Evolutionary conservation across 148 eudicot genomes (phyloP), one percentile per base, ranked within the genome.

Genomic region (Spergularia marina): DNA sequence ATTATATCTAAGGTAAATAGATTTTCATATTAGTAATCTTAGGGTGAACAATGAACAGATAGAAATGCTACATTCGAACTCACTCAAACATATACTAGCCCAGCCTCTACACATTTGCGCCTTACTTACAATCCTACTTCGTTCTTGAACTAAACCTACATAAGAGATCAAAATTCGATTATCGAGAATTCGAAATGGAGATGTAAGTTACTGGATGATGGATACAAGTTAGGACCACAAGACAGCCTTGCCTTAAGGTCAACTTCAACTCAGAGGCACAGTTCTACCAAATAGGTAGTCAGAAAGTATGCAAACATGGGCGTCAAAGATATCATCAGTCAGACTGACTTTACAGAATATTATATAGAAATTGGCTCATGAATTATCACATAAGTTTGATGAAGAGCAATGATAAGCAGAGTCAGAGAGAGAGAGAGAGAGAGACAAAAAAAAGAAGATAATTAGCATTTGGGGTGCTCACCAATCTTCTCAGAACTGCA

Each of bases 401-500:
- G 21, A 52, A 53, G 56, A 52, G 25, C 58, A 23, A n/a, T 10
- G 0, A 44, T 44, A 41, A 41, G 8, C 6, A 7, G 44, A 7
- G 8, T 4, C 44, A 41, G 8, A 5, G 44, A 41, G 8, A 41
- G 44, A 41, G 1, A 44, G 0, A 4, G 4, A 1, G 39, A 52
- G 34, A 56, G 41, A 15, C 5, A 1, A 52, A 7, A 10, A 63
- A 21, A 9, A 44, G 20, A 20, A 54, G 53, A 11, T 6, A 49
- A 34, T 13, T 3, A n/a, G 55, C 54, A n/a, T 58, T 15, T 20
- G 15, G 66, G 58, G 10, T 57, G 82, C 88, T 84, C 53, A 95
- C 99, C 96, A 95, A 82, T 87, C 99, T 88, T 83, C 99, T 89
- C 54, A 95, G 82, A 81, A 92, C 99, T 36, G 99, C 99, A 89